Evolutionary conservation across 768 basidiomycete species (phyloP), one percentile per base, ranked within the genome.

Genomic region (Rhizopogon salebrosus): DNA sequence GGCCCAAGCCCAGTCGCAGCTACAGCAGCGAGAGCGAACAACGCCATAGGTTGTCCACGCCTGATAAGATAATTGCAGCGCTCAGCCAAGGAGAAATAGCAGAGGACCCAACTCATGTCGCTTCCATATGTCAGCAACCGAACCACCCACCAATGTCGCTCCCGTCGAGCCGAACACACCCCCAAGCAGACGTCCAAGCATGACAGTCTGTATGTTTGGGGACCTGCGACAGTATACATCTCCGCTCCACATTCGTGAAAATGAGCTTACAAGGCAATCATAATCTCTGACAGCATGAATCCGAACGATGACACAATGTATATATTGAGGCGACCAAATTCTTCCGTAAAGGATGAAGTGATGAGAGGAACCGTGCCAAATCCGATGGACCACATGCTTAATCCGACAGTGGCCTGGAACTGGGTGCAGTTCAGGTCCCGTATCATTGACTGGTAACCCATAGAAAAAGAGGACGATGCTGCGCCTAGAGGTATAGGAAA

Each of bases 141-240:
- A 82, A 20, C 84, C 84, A 6, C 83, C 82, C 9, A 85, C 84
- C 79, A 85, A 82, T 0, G 83, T 83, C 0, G 82, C 74, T 24
- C 79, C 80, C 0, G 83, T 84, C 2, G 83, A 83, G 0, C 79
- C 83, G 58, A 80, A 80, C 0, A 74, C 76, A 2, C 84, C 84
- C 52, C 78, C 78, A 2, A 87, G 60, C 48, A 85, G 78, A 5
- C 84, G 75, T 0, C 73, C 79, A 45, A 83, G 52, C n/a, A 84
- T 72, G 6, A 86, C 80, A 0, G 79, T 82, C 51, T 80, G 75
- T 9, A 86, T 70, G 53, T 74, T 72, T 36, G 63, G 53, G 3
- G 70, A 57, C 13, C 71, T 71, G 51, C 3, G 16, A 34, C 10
- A 31, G 40, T 23, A 9, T 36, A 27, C 9, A 20, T 9, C 3